Conservation (phyloP, 768 basidiomycete species). For the Galerina sulciceps region DNA sequence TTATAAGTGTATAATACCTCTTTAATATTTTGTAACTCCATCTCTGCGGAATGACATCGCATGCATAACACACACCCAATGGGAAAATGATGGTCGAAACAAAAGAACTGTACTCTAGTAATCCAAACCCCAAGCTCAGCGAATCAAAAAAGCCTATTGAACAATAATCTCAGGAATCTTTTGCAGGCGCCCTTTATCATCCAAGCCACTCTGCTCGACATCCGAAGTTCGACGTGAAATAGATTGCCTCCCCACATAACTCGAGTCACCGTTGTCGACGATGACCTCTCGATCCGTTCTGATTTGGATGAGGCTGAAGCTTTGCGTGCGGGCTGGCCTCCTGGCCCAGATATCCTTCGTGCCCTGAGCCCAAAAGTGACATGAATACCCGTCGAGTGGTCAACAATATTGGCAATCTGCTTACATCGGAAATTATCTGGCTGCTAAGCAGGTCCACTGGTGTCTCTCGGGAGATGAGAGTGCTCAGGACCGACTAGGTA, state of each 20-base stretch:
- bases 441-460: neutral
- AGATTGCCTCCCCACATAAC: neutral
- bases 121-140: too few relatives aligned
- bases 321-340: conserved; percentile 3
- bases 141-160: neutral
- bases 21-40: conserved; percentile 5
- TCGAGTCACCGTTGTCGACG: neutral
- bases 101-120: too few relatives aligned
- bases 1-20: conserved; percentile 12
- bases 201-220: neutral
- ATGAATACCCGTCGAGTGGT: neutral
- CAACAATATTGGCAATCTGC: neutral
- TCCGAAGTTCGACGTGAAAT: neutral
- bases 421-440: neutral
- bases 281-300: conserved; percentile 14
- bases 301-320: conserved; percentile 26
- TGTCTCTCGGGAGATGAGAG: conserved; percentile 14
- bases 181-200: neutral
- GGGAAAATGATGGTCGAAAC: too few relatives aligned
- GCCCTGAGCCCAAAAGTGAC: neutral
- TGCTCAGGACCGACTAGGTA: conserved; percentile 13
- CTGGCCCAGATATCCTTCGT: conserved; percentile 5
- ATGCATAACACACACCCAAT: too few relatives aligned
- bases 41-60: neutral
- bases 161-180: neutral